Evolutionary conservation across 1,284 basidiomycete genomes (phyloP).

Genomic region (Dichomitus squalens): DNA sequence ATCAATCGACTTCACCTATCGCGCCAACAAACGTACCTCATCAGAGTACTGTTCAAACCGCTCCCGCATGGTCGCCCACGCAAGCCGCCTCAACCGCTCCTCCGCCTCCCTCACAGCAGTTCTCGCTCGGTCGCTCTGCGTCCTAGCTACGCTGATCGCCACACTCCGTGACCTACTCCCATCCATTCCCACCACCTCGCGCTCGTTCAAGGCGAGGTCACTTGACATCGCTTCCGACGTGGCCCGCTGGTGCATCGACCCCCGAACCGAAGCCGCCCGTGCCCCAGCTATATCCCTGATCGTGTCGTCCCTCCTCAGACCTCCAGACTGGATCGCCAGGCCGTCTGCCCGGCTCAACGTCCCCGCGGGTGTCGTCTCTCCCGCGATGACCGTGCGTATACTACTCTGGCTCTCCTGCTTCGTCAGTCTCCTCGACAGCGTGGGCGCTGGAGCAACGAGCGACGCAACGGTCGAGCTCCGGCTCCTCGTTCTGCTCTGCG

Average conservation of each 20-base stretch:
- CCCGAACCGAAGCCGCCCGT: constrained; percentile 6
- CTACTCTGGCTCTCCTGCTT: constrained; percentile 64
- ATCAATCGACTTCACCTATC: neutral
- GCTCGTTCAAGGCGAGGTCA: constrained; percentile 15
- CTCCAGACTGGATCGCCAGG: neutral
- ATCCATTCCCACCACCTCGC: neutral
- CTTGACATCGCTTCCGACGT: constrained; percentile 21
- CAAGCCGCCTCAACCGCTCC: constrained; percentile 48
- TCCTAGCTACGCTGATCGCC: too few species aligned
- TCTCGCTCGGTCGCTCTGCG: constrained; percentile 38
- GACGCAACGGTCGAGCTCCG: constrained; percentile 64
- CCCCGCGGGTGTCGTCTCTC: constrained; percentile 32
- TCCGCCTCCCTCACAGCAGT: constrained; percentile 54
- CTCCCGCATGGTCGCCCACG: constrained; percentile 58
- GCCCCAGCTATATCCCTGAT: constrained; percentile 18
- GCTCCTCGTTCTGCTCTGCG: constrained; percentile 41
- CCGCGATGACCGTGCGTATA: constrained; percentile 65
- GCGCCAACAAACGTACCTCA: constrained; percentile 42
- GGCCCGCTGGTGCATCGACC: constrained; percentile 16
- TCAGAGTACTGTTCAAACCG: constrained; percentile 65
- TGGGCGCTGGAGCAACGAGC: constrained; percentile 39
- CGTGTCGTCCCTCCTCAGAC: constrained; percentile 26
- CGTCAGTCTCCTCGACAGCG: constrained; percentile 28
- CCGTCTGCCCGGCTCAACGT: constrained; percentile 12
- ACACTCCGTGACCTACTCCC: neutral